These are phyloP conservation scores for Penicillium sp. DNA, from an alignment of 2,329 filamentous ascomycete species.

Conservation along the genomic window DNA sequence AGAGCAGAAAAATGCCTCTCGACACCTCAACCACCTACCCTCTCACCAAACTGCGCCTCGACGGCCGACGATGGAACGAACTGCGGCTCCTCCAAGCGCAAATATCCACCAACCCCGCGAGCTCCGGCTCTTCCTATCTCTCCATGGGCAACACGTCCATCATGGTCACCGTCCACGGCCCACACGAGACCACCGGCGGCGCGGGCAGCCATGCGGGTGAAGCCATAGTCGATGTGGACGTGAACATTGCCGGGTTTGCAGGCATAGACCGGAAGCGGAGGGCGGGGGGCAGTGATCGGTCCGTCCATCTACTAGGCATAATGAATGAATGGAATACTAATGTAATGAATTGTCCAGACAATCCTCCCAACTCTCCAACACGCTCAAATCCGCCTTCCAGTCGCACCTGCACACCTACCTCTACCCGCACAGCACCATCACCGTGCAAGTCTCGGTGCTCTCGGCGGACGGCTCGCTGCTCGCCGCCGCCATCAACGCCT, in stretches of 20 bases:
- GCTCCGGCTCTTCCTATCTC: constrained; percentile 88
- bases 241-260: constrained; percentile 83
- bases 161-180: constrained; percentile 86
- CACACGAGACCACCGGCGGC: constrained; percentile 57
- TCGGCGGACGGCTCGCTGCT: constrained; percentile 87
- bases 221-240: constrained; percentile 72
- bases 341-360: constrained; percentile 51
- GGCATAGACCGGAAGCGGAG: constrained; percentile 78
- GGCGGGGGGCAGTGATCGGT: constrained; percentile 71
- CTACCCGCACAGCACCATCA: constrained; percentile 83
- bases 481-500: constrained; percentile 84
- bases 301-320: background rate
- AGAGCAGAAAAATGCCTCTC: constrained; percentile 67
- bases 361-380: constrained; percentile 58
- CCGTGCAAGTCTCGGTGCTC: constrained; percentile 78
- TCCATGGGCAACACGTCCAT: constrained; percentile 98
- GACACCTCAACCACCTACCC: constrained; percentile 90
- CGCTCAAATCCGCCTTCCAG: constrained; percentile 71
- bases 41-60: constrained; percentile 76
- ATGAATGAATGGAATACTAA: background rate
- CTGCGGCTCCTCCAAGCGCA: constrained; percentile 82
- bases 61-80: constrained; percentile 93
- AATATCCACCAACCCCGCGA: constrained; percentile 86
- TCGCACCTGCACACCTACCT: constrained; percentile 78
- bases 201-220: constrained; percentile 40